These are phyloP conservation scores for Persicaria tinctoria DNA, from an alignment of 148 eudicot genomes.

Conservation along the genomic window DNA sequence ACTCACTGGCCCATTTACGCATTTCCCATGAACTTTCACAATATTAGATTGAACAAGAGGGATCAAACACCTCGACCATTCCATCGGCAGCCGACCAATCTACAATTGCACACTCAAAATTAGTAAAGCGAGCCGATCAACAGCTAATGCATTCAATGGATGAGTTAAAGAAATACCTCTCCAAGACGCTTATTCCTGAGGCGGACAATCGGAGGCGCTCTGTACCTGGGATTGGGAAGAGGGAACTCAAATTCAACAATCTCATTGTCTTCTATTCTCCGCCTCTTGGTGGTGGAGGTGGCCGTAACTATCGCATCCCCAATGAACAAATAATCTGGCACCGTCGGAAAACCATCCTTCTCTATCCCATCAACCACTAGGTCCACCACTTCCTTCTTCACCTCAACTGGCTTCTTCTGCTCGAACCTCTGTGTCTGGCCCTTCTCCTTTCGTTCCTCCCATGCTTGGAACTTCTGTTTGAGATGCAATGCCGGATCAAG, in stretches of 20 bases:
- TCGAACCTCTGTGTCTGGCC: not conserved
- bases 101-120: constrained; percentile 8
- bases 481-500: not conserved
- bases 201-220: constrained; percentile 24
- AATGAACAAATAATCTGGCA: constrained; percentile 48
- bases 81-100: constrained; percentile 72
- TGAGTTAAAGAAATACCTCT: constrained; percentile 31
- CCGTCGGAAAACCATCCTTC: constrained; percentile 49
- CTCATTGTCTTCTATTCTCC: constrained; percentile 50
- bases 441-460: not conserved
- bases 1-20: constrained; percentile 44
- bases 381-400: constrained; percentile 25
- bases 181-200: constrained; percentile 47
- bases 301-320: constrained; percentile 42
- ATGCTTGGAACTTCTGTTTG: not conserved
- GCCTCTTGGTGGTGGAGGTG: constrained; percentile 52
- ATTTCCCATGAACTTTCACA: constrained; percentile 54
- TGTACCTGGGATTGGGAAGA: constrained; percentile 21
- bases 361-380: constrained; percentile 38
- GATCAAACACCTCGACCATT: constrained; percentile 64
- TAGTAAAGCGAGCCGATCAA: not conserved
- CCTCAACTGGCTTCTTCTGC: constrained; percentile 14
- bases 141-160: not conserved
- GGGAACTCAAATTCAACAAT: constrained; percentile 37
- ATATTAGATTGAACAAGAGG: constrained; percentile 55